Evolutionary conservation across 441 rosid species (phyloP), one percentile per base, ranked within the genome.

Genomic region (Populus hybrid): DNA sequence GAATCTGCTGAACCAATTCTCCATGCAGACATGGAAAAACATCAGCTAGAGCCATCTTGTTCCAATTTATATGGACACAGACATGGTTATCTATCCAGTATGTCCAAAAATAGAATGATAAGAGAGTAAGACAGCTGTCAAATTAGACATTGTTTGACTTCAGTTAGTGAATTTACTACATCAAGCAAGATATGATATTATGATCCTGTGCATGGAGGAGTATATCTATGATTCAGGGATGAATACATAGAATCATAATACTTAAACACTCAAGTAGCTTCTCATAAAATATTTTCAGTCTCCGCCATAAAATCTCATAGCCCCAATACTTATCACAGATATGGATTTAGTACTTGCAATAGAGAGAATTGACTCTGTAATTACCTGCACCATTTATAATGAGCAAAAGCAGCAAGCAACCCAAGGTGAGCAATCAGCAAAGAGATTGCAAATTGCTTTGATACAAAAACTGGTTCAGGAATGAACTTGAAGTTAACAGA

Each of bases 401-500:
- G 91, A 76, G 97, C 92, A 79, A 95, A 95, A 26, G 73, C 78
- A 21, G 80, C 42, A 64, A 93, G 95, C 75, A 92, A 78, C 74
- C 74, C 83, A 71, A 95, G 93, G 86, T 95, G 97, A 75, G 81
- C 84, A 74, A 87, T 67, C 81, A 95, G 90, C 90, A 95, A 89
- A 77, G 89, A 82, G 77, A 89, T 42, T 36, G 98, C 97, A 89
- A 95, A 94, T 85, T 84, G 89, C 88, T 90, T 95, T 30, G 98
- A 93, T 74, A 95, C 86, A 85, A 95, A 95, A 79, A 91, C 77
- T 79, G 88, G 89, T 84, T 95, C 98, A 65, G 97, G 93, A 80
- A 94, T 81, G 73, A 95, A 95, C 82, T 94, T 95, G 94, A 95
- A 92, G 92, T 95, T 95, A 69, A 95, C 98, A 83, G 99, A 95